Evolutionary conservation across 2,329 filamentous ascomycete genomes (phyloP), one percentile per base, ranked within the genome.

Genomic region (Lachnellula occidentalis): DNA sequence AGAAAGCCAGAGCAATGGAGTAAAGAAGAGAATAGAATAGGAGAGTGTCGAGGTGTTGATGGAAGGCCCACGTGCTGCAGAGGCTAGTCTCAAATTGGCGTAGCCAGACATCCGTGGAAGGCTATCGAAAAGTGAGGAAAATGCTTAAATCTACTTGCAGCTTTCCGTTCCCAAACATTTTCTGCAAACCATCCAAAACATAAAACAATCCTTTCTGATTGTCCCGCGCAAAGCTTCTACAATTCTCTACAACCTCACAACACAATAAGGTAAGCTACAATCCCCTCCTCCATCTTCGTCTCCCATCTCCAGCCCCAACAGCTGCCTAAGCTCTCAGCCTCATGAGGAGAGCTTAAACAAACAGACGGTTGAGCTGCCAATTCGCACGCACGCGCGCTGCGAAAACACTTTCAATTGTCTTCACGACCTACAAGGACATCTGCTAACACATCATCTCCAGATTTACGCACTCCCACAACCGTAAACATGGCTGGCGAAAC

Each of bases 401-500:
- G 11, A 14, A 43, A 22, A 19, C 14, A 43, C 15, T 22, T 17
- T 11, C 9, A 22, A 43, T 22, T 5, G 17, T 21, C 17, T 43
- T 21, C 41, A 17, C 11, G 9, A 21, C 41, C 21, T 39, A n/a
- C 21, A 17, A 42, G 50, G 31, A 31, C 36, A 47, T 34, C 34
- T 54, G 45, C 60, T 62, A 53, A 62, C 53, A 53, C 43, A 24
- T 48, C 34, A 17, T 53, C 45, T 34, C 4, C 48, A 58, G 47
- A 57, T 45, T 34, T 37, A 55, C 48, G 48, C 48, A 50, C 21
- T 17, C 41, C 41, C 17, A 57, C 52, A 59, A 61, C 73, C 75
- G 71, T 72, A 77, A 88, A 74, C 74, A 96, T 95, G 90, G 78
- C 90, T 76, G 68, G 66, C 66, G 92, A 97, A 82, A 96, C 92